phyloP scores from a whole-genome alignment of 306 rosid species.

The Cercis canadensis region DNA sequence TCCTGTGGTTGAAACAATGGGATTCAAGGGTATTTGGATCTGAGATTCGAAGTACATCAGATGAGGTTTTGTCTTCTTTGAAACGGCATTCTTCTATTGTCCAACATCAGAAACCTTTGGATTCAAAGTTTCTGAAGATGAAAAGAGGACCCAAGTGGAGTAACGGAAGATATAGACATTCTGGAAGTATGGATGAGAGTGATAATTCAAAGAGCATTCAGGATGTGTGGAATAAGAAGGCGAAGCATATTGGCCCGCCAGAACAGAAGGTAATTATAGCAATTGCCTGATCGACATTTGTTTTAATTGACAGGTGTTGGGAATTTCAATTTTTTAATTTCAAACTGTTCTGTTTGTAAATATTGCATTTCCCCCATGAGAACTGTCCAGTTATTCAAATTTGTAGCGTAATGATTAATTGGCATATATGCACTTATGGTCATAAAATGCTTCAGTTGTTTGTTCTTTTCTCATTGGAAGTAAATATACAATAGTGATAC shows the following conservation, averaged over 20 bases:
- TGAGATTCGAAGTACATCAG: conserved; percentile 82
- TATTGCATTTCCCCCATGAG: conserved; percentile 12
- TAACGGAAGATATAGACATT: conserved; percentile 46
- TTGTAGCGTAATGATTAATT: conserved; percentile 13
- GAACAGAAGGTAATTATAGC: conserved; percentile 72
- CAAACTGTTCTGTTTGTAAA: neutral
- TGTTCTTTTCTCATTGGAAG: conserved; percentile 4
- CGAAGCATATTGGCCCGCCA: conserved; percentile 66
- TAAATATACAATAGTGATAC: conserved; percentile 17
- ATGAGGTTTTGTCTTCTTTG: conserved; percentile 84
- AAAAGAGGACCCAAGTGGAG: conserved; percentile 61
- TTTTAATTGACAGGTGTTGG: neutral
- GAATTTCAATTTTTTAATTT: neutral
- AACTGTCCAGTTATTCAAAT: conserved; percentile 3
- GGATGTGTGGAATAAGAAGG: conserved; percentile 57
- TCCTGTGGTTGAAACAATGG: conserved; percentile 94
- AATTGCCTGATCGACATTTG: neutral
- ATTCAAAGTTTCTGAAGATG: conserved; percentile 57
- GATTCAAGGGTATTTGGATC: conserved; percentile 90
- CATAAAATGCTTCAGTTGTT: neutral
- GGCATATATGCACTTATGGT: neutral
- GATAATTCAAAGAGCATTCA: conserved; percentile 48
- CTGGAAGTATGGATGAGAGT: conserved; percentile 48
- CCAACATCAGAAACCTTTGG: conserved; percentile 63
- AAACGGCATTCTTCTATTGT: conserved; percentile 77